A percentile compares a stretch with the other conserved stretches of the same genome.
Evolutionary conservation across 1,284 basidiomycete species (phyloP).

Genomic region (Moniliella sp.): DNA sequence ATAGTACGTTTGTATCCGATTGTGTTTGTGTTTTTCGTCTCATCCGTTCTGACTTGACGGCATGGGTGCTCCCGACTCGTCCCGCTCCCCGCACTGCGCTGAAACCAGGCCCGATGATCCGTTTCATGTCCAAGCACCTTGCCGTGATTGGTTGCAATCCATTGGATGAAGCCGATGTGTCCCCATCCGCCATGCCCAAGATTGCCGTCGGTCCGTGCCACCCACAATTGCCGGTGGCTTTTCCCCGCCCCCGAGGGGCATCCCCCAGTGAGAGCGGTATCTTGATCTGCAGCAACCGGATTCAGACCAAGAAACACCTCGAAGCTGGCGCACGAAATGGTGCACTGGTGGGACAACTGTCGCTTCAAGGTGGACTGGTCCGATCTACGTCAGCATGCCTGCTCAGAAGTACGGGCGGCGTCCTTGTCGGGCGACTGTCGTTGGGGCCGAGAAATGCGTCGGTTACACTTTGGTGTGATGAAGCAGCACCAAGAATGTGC

Average conservation of each 20-base stretch:
- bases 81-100: too few relatives aligned
- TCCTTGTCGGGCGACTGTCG: conserved; percentile 83
- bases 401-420: too few relatives aligned
- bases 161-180: conserved; percentile 1
- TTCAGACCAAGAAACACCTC: conserved; percentile 58
- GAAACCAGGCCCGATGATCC: conserved; percentile 20
- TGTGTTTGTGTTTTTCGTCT: too few relatives aligned
- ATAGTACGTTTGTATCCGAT: too few relatives aligned
- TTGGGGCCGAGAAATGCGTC: too few relatives aligned
- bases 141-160: conserved; percentile 22
- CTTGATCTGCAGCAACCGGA: conserved; percentile 24
- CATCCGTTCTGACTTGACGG: too few relatives aligned
- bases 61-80: too few relatives aligned
- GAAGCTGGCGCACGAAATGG: conserved; percentile 73
- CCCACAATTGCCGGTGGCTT: too few relatives aligned
- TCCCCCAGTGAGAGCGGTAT: conserved; percentile 14
- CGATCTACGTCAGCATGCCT: conserved; percentile 77
- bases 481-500: conserved; percentile 91
- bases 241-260: too few relatives aligned
- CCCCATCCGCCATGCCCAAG: too few relatives aligned
- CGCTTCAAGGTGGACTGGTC: conserved; percentile 79
- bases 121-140: conserved; percentile 30
- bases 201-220: too few relatives aligned
- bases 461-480: conserved; percentile 57
- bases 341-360: conserved; percentile 90